Evolutionary conservation across 306 rosid genomes (phyloP).

Genomic region (Astragalus membranaceus): DNA sequence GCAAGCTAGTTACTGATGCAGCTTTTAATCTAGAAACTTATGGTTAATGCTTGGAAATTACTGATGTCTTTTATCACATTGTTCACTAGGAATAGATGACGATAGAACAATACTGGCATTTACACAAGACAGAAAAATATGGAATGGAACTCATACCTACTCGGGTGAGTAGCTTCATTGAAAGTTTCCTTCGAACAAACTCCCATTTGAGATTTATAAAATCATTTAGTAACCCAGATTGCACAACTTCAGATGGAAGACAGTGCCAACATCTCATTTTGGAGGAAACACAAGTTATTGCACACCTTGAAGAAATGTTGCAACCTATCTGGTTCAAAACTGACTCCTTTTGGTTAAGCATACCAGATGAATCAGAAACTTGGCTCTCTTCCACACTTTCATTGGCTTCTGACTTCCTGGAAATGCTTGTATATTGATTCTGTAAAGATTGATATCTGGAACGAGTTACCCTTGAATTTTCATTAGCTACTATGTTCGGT

Average conservation of each 20-base stretch:
- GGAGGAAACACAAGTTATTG: conserved; percentile 31
- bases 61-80: background rate
- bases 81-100: background rate
- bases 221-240: conserved; percentile 44
- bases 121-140: conserved; percentile 8
- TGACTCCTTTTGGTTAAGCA: conserved; percentile 20
- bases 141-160: conserved; percentile 45
- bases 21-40: background rate
- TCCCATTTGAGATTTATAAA: conserved; percentile 79
- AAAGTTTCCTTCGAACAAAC: conserved; percentile 60
- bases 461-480: conserved; percentile 59
- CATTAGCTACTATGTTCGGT: conserved; percentile 30
- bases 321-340: conserved; percentile 25
- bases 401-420: conserved; percentile 30
- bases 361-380: conserved; percentile 26
- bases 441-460: conserved; percentile 56
- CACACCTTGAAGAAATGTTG: conserved; percentile 33
- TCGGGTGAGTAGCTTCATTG: conserved; percentile 52
- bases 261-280: conserved; percentile 64
- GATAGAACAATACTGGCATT: background rate
- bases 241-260: conserved; percentile 48
- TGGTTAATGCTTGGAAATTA: background rate
- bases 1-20: background rate
- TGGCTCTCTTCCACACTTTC: conserved; percentile 26
- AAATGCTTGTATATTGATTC: conserved; percentile 29